A percentile compares a stretch with the other conserved stretches of the same genome.
Evolutionary conservation across 208 protist species (phyloP).

Genomic region (Leishmania gerbilli): DNA sequence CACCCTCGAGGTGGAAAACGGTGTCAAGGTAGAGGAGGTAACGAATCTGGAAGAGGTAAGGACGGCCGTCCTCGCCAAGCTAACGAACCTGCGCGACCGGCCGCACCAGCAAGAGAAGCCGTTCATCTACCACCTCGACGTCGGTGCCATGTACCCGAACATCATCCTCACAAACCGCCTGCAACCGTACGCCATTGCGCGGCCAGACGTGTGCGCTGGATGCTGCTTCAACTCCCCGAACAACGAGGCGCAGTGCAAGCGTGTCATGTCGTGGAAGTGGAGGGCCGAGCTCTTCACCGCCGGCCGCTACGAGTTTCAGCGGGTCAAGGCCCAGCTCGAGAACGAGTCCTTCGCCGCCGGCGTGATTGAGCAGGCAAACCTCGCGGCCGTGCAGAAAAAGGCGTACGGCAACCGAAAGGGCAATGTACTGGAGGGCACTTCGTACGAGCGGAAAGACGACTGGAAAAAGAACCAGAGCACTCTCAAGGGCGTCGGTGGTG

Average conservation of each 20-base stretch:
- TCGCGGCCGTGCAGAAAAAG: constrained; percentile 90
- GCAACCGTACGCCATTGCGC: constrained; percentile 97
- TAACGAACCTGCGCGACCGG: constrained; percentile 87
- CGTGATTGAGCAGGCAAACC: constrained; percentile 83
- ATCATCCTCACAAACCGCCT: constrained; percentile 99
- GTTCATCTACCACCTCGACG: constrained; percentile 99
- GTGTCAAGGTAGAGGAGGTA: constrained; percentile 87
- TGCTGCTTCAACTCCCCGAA: constrained; percentile 97
- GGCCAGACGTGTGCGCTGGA: constrained; percentile 94
- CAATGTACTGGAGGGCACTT: constrained; percentile 89
- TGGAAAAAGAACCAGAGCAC: constrained; percentile 42
- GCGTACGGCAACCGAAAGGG: constrained; percentile 91
- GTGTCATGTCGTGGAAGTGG: constrained; percentile 99
- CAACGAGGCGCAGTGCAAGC: constrained; percentile 96
- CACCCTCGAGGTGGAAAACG: constrained; percentile 90
- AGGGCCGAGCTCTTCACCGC: constrained; percentile 98
- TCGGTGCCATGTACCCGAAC: constrained; percentile 99
- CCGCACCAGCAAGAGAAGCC: constrained; percentile 89
- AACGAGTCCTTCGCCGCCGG: constrained; percentile 92
- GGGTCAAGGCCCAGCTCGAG: constrained; percentile 96
- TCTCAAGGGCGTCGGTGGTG: constrained; percentile 5
- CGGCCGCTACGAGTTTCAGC: constrained; percentile 92
- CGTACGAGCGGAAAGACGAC: constrained; percentile 77
- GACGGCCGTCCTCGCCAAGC: constrained; percentile 64
- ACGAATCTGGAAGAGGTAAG: constrained; percentile 94